Evolutionary conservation across 2,329 filamentous ascomycete genomes (phyloP).

Genomic region (Lecanicillium sp.): DNA sequence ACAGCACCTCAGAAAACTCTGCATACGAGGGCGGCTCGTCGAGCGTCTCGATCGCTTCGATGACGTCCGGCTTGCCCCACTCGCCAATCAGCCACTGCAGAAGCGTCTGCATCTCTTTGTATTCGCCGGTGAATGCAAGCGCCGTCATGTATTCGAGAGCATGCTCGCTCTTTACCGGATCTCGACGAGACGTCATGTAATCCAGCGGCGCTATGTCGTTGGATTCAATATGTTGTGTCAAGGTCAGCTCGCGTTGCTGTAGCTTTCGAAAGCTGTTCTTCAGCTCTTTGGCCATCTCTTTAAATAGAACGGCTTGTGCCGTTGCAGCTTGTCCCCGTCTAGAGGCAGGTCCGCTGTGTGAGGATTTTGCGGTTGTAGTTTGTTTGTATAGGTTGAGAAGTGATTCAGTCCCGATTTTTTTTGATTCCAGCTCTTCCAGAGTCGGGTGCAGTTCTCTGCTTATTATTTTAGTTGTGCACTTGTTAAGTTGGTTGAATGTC

Average conservation of each 20-base stretch:
- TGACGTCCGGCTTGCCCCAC: slow-evolving; percentile 26
- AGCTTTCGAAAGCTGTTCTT: slow-evolving; percentile 4
- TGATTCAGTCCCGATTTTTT: neutral
- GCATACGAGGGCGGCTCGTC: slow-evolving; percentile 24
- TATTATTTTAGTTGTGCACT: slow-evolving; percentile 18
- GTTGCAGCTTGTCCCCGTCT: too few relatives aligned
- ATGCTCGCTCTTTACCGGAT: slow-evolving; percentile 28
- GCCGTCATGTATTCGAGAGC: slow-evolving; percentile 54
- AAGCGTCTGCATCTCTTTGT: slow-evolving; percentile 47
- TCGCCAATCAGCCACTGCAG: slow-evolving; percentile 51
- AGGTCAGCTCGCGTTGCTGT: neutral
- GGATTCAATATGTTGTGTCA: slow-evolving; percentile 11
- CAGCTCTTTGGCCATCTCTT: neutral
- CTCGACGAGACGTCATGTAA: slow-evolving; percentile 22
- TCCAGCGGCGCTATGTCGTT: slow-evolving; percentile 23
- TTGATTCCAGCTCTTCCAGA: neutral
- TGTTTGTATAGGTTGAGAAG: neutral
- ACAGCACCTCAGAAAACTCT: slow-evolving; percentile 31
- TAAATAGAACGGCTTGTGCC: neutral
- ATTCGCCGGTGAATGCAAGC: slow-evolving; percentile 53
- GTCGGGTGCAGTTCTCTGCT: slow-evolving; percentile 5
- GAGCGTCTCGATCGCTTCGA: slow-evolving; percentile 26
- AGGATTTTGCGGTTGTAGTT: too few relatives aligned
- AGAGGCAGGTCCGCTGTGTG: too few relatives aligned
- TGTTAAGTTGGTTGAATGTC: slow-evolving; percentile 16